phyloP scores from a whole-genome alignment of 352 stramenopile species.

The Thalassiosira oceanica region DNA sequence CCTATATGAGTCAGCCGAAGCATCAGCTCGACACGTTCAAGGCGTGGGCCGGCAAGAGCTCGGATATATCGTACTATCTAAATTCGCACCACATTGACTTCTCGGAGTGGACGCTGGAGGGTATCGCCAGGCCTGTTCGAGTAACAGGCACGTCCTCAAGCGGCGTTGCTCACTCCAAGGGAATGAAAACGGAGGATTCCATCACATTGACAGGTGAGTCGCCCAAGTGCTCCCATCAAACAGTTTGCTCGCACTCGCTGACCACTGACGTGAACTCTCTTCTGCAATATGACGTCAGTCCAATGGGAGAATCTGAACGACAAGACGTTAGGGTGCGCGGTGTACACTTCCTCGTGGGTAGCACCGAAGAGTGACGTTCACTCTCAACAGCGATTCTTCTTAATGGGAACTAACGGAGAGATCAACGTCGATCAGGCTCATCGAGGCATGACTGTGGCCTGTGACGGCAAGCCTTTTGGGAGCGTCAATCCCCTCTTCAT shows the following conservation, averaged over 20 bases:
- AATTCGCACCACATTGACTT: conserved; percentile 92
- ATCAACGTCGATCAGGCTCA: conserved; percentile 89
- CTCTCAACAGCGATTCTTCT: conserved; percentile 90
- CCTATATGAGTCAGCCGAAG: conserved; percentile 91
- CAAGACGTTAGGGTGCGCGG: conserved; percentile 76
- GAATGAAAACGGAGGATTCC: conserved; percentile 87
- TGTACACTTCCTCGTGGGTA: conserved; percentile 87
- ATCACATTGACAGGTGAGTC: conserved; percentile 89
- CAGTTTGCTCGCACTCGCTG: too few relatives aligned
- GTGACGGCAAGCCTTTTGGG: conserved; percentile 81
- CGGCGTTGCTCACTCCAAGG: conserved; percentile 79
- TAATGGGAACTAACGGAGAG: conserved; percentile 86
- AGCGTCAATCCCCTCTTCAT: conserved; percentile 89
- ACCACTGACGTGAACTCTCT: too few relatives aligned
- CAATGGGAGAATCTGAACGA: conserved; percentile 85
- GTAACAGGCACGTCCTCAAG: conserved; percentile 83
- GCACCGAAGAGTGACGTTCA: conserved; percentile 87
- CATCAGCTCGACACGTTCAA: conserved; percentile 90
- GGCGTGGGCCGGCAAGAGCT: conserved; percentile 87
- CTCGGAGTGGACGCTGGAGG: conserved; percentile 85
- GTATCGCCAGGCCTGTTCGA: conserved; percentile 75
- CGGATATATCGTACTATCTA: conserved; percentile 90
- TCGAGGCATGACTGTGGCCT: conserved; percentile 84
- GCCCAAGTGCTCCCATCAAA: too few relatives aligned
- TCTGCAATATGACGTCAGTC: too few relatives aligned